Evolutionary conservation across 2,329 filamentous ascomycete species (phyloP).

Genomic region (Botryotinia narcissicola): DNA sequence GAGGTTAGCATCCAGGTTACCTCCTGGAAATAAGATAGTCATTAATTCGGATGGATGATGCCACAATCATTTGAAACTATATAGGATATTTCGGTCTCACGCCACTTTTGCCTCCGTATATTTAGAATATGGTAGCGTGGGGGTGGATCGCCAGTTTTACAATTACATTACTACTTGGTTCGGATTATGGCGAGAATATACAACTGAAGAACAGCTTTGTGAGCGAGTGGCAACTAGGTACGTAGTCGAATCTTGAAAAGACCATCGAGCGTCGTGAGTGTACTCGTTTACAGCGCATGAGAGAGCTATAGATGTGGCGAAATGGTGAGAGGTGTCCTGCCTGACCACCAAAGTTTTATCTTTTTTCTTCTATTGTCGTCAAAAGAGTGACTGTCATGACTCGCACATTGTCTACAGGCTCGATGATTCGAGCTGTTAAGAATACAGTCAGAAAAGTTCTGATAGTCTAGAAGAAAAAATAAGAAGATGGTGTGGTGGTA

Average conservation of each 20-base stretch:
- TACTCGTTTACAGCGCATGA: background rate
- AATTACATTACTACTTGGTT: background rate
- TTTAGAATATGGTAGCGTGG: background rate
- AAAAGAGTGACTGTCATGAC: background rate
- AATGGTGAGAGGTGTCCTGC: background rate
- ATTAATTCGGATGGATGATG: background rate
- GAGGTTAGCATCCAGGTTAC: background rate
- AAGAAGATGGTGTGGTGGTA: background rate
- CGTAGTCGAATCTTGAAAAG: background rate
- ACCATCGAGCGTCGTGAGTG: background rate
- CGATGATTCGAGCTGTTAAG: background rate
- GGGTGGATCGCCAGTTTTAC: background rate
- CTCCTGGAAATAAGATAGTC: background rate
- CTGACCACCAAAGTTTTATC: background rate
- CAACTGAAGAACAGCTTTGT: background rate
- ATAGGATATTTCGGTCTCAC: background rate
- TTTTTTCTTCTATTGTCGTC: background rate
- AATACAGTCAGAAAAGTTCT: background rate
- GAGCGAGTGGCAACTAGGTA: background rate
- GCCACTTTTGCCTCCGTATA: background rate
- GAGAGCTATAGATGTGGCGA: background rate
- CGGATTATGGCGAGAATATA: background rate
- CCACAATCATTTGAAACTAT: background rate
- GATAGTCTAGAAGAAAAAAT: background rate
- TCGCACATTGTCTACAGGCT: background rate